Evolutionary conservation across 148 eudicot species (phyloP), one percentile per base, ranked within the genome.

Genomic region (Fagopyrum homotropicum): DNA sequence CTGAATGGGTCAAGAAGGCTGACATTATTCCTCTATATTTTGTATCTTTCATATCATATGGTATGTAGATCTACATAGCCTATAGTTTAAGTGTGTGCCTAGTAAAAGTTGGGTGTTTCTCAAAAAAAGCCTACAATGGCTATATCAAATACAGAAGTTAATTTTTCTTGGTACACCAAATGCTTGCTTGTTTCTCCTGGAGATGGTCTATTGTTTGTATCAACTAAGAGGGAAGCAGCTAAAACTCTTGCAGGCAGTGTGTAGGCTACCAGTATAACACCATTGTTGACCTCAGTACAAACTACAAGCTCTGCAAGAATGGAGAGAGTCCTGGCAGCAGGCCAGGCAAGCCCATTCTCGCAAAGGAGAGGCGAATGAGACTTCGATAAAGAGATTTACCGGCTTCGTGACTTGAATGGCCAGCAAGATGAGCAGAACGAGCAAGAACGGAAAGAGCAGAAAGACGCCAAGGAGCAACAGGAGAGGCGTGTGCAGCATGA

Each of bases 341-440:
- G 40, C 40, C 10, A 12, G 26, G 52, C 52, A 8, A 49, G 52
- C 52, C 12, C 9, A 49, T 8, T 7, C 22, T 19, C 9, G 9
- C 64, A 59, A 14, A 54, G 59, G 15, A 16, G 16, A 12, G 22
- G 60, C 60, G 9, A 60, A 60, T 3, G 40, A 29, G 16, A 29
- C 4, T 30, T 15, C 9, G 4, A 16, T 45, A 15, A 47, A 72
- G 69, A 63, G 4, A 12, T 5, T 16, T 22, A 15, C 30, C 22
- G 47, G 17, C 43, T 45, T 30, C 72, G 43, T 15, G 61, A 29
- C 49, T 49, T 74, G 35, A 51, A 66, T 35, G 54, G 74, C 40
- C 60, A 49, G 61, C 75, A 49, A 52, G 46, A 73, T 3, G 55
- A 51, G 44, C 63, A 64, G 10, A 44, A 78, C 51, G 17, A 78